Evolutionary conservation across 2,329 filamentous ascomycete genomes (phyloP).

Genomic region (Pseudogymnoascus sp.): DNA sequence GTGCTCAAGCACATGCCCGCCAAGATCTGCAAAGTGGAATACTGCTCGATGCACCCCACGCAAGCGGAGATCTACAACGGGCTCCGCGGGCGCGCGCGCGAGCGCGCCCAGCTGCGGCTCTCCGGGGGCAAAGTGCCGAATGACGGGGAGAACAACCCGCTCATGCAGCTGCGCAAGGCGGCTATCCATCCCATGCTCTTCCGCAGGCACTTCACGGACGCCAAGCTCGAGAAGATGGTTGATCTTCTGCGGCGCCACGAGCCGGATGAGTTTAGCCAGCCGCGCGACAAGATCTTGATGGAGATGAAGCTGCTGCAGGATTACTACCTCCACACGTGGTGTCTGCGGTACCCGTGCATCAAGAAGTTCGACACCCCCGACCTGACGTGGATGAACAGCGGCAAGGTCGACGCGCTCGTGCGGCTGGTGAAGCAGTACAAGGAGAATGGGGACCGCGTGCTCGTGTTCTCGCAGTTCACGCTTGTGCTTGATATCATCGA

Average conservation of each 20-base stretch:
- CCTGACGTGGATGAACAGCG: conserved; percentile 53
- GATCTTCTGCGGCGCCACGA: conserved; percentile 66
- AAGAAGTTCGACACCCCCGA: conserved; percentile 47
- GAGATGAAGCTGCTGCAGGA: conserved; percentile 53
- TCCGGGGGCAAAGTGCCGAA: conserved; percentile 43
- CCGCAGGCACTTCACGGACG: conserved; percentile 69
- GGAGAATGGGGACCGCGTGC: conserved; percentile 71
- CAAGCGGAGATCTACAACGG: conserved; percentile 69
- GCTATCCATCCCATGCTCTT: conserved; percentile 88
- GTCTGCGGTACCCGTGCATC: conserved; percentile 47
- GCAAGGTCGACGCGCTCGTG: conserved; percentile 77
- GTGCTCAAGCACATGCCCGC: conserved; percentile 75
- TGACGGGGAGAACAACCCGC: conserved; percentile 55
- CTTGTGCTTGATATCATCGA: conserved; percentile 85
- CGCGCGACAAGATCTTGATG: conserved; percentile 42
- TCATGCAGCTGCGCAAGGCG: conserved; percentile 88
- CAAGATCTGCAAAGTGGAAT: conserved; percentile 70
- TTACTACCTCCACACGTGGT: conserved; percentile 59
- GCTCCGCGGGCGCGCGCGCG: conserved; percentile 55
- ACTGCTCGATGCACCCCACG: conserved; percentile 66
- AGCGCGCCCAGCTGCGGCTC: conserved; percentile 47
- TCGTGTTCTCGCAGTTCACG: conserved; percentile 92
- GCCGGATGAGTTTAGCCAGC: conserved; percentile 40
- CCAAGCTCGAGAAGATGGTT: conserved; percentile 67
- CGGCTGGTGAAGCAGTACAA: conserved; percentile 66